These are phyloP conservation scores for Neurospora hispaniola DNA, from an alignment of 495 filamentous ascomycete genomes.

Conservation along the genomic window DNA sequence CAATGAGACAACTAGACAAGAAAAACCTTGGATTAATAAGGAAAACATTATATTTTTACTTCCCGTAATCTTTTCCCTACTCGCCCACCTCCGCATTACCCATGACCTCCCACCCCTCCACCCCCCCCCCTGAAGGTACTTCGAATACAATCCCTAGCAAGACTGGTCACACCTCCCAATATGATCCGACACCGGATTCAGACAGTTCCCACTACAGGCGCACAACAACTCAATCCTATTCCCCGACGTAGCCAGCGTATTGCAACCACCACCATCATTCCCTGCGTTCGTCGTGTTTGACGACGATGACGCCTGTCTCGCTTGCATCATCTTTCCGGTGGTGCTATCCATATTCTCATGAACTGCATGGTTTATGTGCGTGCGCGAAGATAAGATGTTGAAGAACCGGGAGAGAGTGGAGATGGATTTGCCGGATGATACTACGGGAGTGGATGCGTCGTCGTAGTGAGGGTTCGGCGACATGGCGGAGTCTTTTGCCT, in stretches of 20 bases:
- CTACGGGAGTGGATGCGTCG: not conserved
- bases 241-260: slow-evolving; percentile 6
- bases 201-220: slow-evolving; percentile 26
- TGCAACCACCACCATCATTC: slow-evolving; percentile 3
- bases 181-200: slow-evolving; percentile 23
- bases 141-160: slow-evolving; percentile 1
- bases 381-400: not conserved
- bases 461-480: not conserved
- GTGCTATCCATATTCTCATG: not conserved
- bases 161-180: slow-evolving; percentile 22
- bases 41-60: not conserved
- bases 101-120: not conserved
- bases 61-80: no score
- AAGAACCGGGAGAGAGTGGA: not conserved
- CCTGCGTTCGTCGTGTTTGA: not conserved
- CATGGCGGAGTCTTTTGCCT: not conserved
- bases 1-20: not conserved
- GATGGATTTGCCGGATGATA: not conserved
- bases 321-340: not conserved
- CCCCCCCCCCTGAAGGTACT: not conserved
- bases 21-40: not conserved
- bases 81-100: no score
- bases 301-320: not conserved
- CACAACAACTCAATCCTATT: slow-evolving; percentile 29
- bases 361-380: not conserved